Conservation (phyloP, 176 grass and related monocot species). For the Triticum timopheevii region DNA sequence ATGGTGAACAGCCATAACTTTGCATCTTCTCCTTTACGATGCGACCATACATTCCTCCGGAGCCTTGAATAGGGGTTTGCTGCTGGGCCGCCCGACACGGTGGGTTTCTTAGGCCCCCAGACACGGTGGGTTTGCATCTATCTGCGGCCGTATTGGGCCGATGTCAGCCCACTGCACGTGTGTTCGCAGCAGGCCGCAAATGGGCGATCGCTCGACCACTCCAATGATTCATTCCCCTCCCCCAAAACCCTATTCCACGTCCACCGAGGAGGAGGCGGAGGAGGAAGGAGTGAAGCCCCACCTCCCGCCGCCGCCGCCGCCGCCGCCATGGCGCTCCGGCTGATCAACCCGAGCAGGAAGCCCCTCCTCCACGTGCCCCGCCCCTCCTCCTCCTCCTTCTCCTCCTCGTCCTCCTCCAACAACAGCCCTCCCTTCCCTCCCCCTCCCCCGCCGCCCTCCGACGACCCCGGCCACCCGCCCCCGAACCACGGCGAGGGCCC, state of each 20-base stretch:
- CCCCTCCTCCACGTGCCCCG: constrained; percentile 5
- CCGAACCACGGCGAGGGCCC: neutral
- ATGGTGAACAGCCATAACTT: no score
- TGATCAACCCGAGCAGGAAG: constrained; percentile 20
- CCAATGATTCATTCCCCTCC: neutral
- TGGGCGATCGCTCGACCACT: neutral
- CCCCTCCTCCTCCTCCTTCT: constrained; percentile 30
- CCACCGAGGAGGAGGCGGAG: neutral
- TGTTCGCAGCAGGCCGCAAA: neutral
- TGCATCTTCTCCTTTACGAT: no score
- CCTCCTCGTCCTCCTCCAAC: neutral
- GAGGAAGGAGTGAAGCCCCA: neutral
- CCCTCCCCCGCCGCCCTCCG: neutral
- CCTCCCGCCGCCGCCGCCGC: constrained; percentile 5
- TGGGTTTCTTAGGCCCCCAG: no score
- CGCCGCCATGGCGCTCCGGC: constrained; percentile 50
- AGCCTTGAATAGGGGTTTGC: no score
- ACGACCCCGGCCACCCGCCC: neutral
- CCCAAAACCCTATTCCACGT: constrained; percentile 30
- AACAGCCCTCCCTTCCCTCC: constrained; percentile 18
- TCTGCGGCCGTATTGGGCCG: neutral
- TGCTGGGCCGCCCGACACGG: no score
- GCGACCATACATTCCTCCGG: no score
- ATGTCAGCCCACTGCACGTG: neutral
- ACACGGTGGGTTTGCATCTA: neutral